Conservation (phyloP, 164 flowering plant genomes). For the Stephania cephalantha region DNA sequence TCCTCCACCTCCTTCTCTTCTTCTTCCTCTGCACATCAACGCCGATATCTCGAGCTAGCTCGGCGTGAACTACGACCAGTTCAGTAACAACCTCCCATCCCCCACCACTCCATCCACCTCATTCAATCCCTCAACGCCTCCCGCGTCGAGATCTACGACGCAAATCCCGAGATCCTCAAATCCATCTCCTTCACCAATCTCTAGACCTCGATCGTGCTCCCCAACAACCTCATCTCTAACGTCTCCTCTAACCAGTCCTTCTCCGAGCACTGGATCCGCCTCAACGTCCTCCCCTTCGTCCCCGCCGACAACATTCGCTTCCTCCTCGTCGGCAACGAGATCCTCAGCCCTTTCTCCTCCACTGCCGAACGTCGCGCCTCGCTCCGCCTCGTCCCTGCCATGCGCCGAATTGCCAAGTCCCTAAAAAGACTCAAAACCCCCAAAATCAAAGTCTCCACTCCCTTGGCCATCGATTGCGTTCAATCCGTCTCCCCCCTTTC, state of each 20-base stretch:
- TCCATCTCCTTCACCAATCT: constrained; percentile 44
- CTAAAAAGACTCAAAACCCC: constrained; percentile 32
- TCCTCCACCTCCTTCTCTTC: too few relatives aligned
- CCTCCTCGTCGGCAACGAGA: constrained; percentile 82
- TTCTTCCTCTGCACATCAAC: too few relatives aligned
- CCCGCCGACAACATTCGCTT: constrained; percentile 53
- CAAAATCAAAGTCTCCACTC: constrained; percentile 71
- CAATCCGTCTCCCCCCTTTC: constrained; percentile 76
- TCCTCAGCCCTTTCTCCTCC: constrained; percentile 35
- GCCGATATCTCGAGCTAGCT: too few relatives aligned
- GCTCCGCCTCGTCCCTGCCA: constrained; percentile 67
- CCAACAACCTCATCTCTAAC: constrained; percentile 53
- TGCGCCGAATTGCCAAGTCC: constrained; percentile 41
- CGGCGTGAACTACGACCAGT: too few relatives aligned
- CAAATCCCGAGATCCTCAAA: constrained; percentile 60
- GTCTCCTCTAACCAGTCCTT: constrained; percentile 47
- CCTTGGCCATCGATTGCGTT: constrained; percentile 69
- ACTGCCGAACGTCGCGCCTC: constrained; percentile 21
- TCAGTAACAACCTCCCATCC: too few relatives aligned
- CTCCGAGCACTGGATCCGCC: constrained; percentile 59
- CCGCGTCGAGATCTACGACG: constrained; percentile 69
- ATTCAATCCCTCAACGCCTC: constrained; percentile 48
- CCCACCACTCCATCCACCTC: constrained; percentile 38
- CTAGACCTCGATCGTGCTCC: constrained; percentile 72
- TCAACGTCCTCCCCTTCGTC: constrained; percentile 58